Evolutionary conservation across 805 yeast genomes (phyloP).

Genomic region (Candida fluviatilis): DNA sequence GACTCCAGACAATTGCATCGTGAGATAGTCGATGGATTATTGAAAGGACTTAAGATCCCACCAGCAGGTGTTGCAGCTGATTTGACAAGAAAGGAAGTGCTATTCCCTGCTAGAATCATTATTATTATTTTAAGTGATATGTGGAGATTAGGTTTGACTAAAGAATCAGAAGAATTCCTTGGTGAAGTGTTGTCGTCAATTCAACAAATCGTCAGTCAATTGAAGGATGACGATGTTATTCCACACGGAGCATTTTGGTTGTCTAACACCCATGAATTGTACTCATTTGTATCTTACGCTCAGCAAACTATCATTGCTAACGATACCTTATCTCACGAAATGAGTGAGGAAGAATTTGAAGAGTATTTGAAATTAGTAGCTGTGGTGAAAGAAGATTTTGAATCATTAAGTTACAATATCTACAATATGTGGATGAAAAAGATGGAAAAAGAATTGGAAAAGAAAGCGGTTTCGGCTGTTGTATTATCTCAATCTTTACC

Average conservation of each 20-base stretch:
- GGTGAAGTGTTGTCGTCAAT: conserved; percentile 86
- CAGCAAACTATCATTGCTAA: conserved; percentile 87
- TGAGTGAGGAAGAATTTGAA: conserved; percentile 86
- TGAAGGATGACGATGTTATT: conserved; percentile 82
- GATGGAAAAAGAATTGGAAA: conserved; percentile 84
- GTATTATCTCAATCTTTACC: conserved; percentile 93
- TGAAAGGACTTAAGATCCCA: conserved; percentile 83
- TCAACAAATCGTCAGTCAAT: conserved; percentile 74
- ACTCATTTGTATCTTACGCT: conserved; percentile 91
- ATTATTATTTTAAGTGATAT: conserved; percentile 90
- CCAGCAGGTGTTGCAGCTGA: conserved; percentile 80
- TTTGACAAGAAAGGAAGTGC: conserved; percentile 80
- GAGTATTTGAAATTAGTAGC: conserved; percentile 87
- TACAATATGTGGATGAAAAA: conserved; percentile 97
- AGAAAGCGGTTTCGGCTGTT: conserved; percentile 92
- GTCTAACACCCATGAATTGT: conserved; percentile 91
- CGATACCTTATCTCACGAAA: conserved; percentile 71
- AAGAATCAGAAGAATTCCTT: conserved; percentile 84
- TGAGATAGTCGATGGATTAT: conserved; percentile 82
- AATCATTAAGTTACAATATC: conserved; percentile 86
- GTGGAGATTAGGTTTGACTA: conserved; percentile 96
- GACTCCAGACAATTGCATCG: conserved; percentile 70
- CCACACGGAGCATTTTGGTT: conserved; percentile 97
- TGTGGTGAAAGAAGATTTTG: conserved; percentile 91
- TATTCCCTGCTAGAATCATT: conserved; percentile 93